phyloP scores from a whole-genome alignment of 2,329 filamentous ascomycete species.

The Phoma sp. region DNA sequence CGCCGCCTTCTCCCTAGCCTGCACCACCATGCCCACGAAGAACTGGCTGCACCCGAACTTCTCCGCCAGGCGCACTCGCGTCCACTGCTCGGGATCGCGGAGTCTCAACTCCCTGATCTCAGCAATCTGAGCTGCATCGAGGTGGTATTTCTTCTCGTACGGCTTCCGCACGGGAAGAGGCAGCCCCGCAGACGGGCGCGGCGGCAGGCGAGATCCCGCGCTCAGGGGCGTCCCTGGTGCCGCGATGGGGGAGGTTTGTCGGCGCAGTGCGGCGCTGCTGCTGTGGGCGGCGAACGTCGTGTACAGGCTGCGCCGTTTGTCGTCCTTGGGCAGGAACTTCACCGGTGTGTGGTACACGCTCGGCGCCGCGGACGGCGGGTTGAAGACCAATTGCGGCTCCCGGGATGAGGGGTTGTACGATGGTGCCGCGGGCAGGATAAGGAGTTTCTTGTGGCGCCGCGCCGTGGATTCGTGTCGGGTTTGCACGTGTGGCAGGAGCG shows the following conservation, averaged over 20 bases:
- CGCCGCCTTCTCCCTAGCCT: slow-evolving; percentile 49
- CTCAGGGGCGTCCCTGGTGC: slow-evolving; percentile 39
- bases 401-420: slow-evolving; percentile 47
- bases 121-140: slow-evolving; percentile 61
- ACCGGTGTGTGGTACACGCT: slow-evolving; percentile 68
- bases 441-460: slow-evolving; percentile 55
- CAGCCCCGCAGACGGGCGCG: slow-evolving; percentile 41
- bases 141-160: slow-evolving; percentile 66
- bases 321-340: slow-evolving; percentile 67
- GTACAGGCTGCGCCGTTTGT: slow-evolving; percentile 59
- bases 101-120: slow-evolving; percentile 64
- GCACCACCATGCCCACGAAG: slow-evolving; percentile 66
- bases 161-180: slow-evolving; percentile 58
- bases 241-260: slow-evolving; percentile 31
- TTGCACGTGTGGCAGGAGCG: slow-evolving; percentile 37
- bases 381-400: slow-evolving; percentile 58
- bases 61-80: slow-evolving; percentile 63
- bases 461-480: slow-evolving; percentile 53
- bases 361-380: slow-evolving; percentile 68
- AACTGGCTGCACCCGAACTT: slow-evolving; percentile 68
- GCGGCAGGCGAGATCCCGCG: slow-evolving; percentile 26
- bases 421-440: slow-evolving; percentile 52
- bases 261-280: slow-evolving; percentile 28
- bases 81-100: slow-evolving; percentile 65
- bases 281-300: slow-evolving; percentile 37